Evolutionary conservation across 2,329 filamentous ascomycete genomes (phyloP), one percentile per base, ranked within the genome.

Genomic region (Sclerotinia glacialis): DNA sequence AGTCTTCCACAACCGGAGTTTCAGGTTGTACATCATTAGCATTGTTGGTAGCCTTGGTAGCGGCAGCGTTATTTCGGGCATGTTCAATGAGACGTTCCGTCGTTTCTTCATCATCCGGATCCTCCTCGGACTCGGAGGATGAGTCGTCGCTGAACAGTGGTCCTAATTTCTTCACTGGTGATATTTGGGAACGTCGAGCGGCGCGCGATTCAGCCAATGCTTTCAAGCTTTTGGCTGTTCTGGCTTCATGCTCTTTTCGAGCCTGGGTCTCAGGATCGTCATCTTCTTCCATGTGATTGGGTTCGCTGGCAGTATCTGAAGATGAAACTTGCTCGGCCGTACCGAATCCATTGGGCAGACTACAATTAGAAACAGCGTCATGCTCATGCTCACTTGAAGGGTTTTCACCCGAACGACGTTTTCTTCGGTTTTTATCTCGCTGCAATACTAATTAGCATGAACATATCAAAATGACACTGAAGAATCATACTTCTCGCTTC

Each of bases 71-170:
- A 9, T 63, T 63, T 40, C 44, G 12, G 23, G 18, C 18, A 5
- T 66, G 34, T 42, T 40, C 56, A 2, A 50, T 21, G 5, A 37
- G 21, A 5, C 21, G 40, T 26, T 55, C 31, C 4, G 52, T 6
- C 2, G 18, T 58, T 56, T 65, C 64, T 5, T 70, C 69, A 14
- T 65, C 58, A 11, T 69, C 64, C 3, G 69, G 69, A 61, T 72
- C 71, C 44, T 72, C 71, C 18, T 71, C 70, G 21, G 70, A 71
- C 44, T 69, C 64, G 11, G 60, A 54, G 1, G 66, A 66, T 21
- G 42, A 34, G 5, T 37, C 31, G 1, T 47, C 46, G 58, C 31
- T 47, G 9, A 49, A 37, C 0, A 49, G 14, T 26, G 28, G 58
- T 26, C 31, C 31, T 31, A 37, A 2, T 21, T 18, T 37, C 9